Base-by-base conservation (phyloP, 2,329 filamentous ascomycete genomes). In the Ceratocystis ficicola region DNA sequence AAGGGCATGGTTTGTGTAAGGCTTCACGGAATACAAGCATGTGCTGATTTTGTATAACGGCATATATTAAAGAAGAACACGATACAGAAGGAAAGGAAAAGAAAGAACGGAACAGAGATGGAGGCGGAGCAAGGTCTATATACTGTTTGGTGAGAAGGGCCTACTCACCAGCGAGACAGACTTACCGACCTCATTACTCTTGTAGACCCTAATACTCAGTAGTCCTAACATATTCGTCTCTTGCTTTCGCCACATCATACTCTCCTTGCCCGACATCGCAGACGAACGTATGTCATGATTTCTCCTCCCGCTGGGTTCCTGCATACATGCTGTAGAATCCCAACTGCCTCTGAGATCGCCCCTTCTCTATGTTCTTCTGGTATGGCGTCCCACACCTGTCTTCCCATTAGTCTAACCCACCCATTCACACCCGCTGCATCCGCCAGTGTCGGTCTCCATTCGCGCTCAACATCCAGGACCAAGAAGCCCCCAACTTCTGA, bases 391-490 rank as follows among this genome's bases (percentile, higher is more conserved):
- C 89, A 75, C 62, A 86, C 80, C 69, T 76, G 74, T 68, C 79
- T 81, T 1, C 81, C 85, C 79, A 89, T 86, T 68, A 89, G 73
- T 70, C 81, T 75, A 30, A 87, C 75, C 86, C 86, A 89, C 1
- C 84, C 86, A 65, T 83, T 80, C 10, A 89, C 75, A 0, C 86
- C 86, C 2, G 83, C 83, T 67, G 73, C 75, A 68, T 80, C 82
- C n/a, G 79, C 77, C 25, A 75, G 76, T 30, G 86, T 89, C 30
- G 85, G 84, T 63, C 87, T 74, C 76, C 85, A 88, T 75, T 87
- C 85, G 22, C 78, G 73, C 76, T 90, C 86, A 0, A 80, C 73
- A 69, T 73, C 76, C 70, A 83, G 79, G 2, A 85, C 74, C 66
- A 72, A 71, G 74, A 78, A 81, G 28, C 79, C 79, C 20, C 77